Evolutionary conservation across 495 filamentous ascomycete species (phyloP), one percentile per base, ranked within the genome.

Genomic region (Lophiotrema nucula): DNA sequence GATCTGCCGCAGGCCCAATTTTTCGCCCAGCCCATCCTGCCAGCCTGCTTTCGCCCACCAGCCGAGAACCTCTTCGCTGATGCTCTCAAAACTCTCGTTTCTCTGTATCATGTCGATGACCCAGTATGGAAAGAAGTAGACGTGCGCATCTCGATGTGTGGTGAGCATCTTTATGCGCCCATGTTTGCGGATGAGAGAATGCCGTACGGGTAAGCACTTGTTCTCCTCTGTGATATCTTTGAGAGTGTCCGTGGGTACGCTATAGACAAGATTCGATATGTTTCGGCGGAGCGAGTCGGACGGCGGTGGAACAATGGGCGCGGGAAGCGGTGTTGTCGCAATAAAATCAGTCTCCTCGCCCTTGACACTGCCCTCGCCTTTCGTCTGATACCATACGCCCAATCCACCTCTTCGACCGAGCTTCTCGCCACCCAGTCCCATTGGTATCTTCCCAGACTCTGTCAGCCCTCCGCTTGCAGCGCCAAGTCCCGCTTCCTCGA

Each of bases 31-130:
- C 0, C 89, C 87, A 21, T 81, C 75, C 71, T 97, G 92, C 93
- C 93, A 99, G 28, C 80, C 83, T 0, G 91, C 80, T 69, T 97
- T 97, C 12, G 90, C 90, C 92, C 91, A 95, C 86, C 87, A 95
- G 12, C 92, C 92, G 16, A 99, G 72, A 18, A 97, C 80, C 64
- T 97, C 95, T 73, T 99, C 93, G 47, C 87, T 86, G 50, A 99
- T 82, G 37, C 83, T 92, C 47, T 96, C 87, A 41, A 97, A 80
- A 18, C 77, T 83, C 18, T 92, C 86, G 58, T 97, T 92, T 23
- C 74, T 76, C 47, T 78, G 78, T 23, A 92, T 80, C 66, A 96
- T 83, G n/a, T 90, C 83, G 60, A 91, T 79, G 5, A 95, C 82
- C 93, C 95, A 97, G 60, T 85, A 82, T 0, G 93, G 93, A 60